Conservation (phyloP, 768 basidiomycete genomes). For the Russula sp. region DNA sequence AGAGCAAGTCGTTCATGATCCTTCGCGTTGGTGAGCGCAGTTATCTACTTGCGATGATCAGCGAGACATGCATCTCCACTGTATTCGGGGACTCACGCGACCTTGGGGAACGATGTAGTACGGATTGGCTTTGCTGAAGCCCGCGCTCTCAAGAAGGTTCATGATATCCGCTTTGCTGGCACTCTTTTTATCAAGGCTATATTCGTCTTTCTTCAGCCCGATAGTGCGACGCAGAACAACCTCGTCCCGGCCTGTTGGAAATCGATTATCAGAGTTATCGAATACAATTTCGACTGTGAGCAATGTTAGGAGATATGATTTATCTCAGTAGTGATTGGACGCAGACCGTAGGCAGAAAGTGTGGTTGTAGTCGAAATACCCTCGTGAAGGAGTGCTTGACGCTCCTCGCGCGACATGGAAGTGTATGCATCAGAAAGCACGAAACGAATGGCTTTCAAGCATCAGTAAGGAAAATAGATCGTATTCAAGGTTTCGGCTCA, state of each 20-base stretch:
- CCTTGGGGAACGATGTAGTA: constrained; percentile 99
- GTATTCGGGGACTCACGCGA: constrained; percentile 54
- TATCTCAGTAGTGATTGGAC: neutral
- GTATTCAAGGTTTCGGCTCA: constrained; percentile 32
- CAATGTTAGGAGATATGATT: constrained; percentile 13
- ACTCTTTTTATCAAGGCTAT: constrained; percentile 93
- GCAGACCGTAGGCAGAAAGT: constrained; percentile 82
- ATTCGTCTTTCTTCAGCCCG: constrained; percentile 98
- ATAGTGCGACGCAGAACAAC: constrained; percentile 90
- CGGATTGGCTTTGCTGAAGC: constrained; percentile 97
- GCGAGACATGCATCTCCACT: neutral
- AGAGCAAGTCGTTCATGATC: constrained; percentile 90
- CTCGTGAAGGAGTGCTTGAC: constrained; percentile 90
- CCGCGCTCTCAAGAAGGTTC: constrained; percentile 94
- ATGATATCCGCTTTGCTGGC: constrained; percentile 96
- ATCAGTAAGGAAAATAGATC: constrained; percentile 4
- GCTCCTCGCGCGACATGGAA: constrained; percentile 90
- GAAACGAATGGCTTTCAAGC: constrained; percentile 80
- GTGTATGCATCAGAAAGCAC: constrained; percentile 97
- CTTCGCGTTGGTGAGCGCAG: constrained; percentile 93
- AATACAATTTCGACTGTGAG: constrained; percentile 84
- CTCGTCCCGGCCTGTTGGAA: constrained; percentile 87
- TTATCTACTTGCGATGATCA: constrained; percentile 61
- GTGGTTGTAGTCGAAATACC: constrained; percentile 86
- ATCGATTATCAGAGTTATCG: constrained; percentile 91